Conservation (phyloP, 768 basidiomycete species). For the Leccinum ochraceum region DNA sequence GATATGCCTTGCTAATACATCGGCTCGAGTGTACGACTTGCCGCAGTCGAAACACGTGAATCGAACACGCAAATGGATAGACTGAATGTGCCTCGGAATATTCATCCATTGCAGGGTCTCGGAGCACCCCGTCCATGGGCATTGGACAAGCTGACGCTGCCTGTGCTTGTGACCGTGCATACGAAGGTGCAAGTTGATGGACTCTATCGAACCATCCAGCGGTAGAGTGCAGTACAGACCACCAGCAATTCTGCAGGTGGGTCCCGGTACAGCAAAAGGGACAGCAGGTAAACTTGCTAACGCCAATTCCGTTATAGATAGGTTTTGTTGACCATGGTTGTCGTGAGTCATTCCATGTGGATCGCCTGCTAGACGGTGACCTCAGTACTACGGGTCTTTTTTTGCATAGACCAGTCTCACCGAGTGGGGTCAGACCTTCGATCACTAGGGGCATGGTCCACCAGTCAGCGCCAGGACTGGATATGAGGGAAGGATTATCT, state of each 20-base stretch:
- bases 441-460: not conserved
- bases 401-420: not conserved
- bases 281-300: not conserved
- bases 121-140: conserved; percentile 14
- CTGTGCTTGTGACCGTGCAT: conserved; percentile 13
- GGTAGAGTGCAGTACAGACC: conserved; percentile 3
- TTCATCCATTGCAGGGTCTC: conserved; percentile 7
- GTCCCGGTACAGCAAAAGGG: not conserved
- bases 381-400: not conserved
- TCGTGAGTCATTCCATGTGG: not conserved
- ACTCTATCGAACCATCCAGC: not conserved
- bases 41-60: conserved; percentile 6
- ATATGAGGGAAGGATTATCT: not conserved
- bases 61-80: conserved; percentile 6
- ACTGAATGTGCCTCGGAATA: conserved; percentile 10
- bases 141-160: not conserved
- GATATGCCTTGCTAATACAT: conserved; percentile 5
- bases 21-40: conserved; percentile 6
- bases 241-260: conserved; percentile 4
- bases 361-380: conserved; percentile 1
- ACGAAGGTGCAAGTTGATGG: conserved; percentile 14
- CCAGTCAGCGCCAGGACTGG: not conserved
- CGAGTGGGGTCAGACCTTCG: not conserved
- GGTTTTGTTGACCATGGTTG: not conserved
- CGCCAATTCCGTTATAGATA: not conserved